Base-by-base conservation (phyloP, 2,329 filamentous ascomycete species). In the Helminthosporium solani region DNA sequence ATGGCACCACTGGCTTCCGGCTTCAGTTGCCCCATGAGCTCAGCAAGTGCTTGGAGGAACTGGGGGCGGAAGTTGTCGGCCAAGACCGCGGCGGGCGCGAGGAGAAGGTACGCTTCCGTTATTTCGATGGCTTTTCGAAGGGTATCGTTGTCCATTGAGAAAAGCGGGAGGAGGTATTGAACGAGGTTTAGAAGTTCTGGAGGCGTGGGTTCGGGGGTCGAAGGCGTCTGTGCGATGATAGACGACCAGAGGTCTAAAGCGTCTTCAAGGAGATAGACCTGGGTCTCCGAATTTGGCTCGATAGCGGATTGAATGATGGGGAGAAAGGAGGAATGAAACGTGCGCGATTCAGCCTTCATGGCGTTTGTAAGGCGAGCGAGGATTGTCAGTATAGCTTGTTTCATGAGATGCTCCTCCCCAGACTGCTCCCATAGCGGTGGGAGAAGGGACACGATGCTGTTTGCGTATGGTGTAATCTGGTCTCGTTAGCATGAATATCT, bases 301-400 rank as follows among this genome's bases (percentile, higher is more conserved):
- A 94, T 83, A 1, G 90, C 90, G 60, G 87, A 86, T 36, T 83
- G 78, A 33, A 99, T 86, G 40, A 97, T 80, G 0, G 92, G 91
- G 15, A 96, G 73, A 57, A 96, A 87, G 42, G 91, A 77, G 14
- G 78, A 71, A 53, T 96, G 90, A 58, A 95, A 96, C 15, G 84
- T 80, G 50, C 85, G 80, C 3, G 90, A 94, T 8, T 86, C 81
- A 11, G 81, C 78, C 48, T 87, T 89, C 82, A 97, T 88, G 1
- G 91, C 87, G 64, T 84, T 84, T n/a, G 95, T 88, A 12, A 99
- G 77, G 2, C 90, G 86, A 1, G 88, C 80, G 41, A 97, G 83
- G 31, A 97, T 86, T 2, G 87, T 88, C 46, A 97, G 80, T 42
- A 97, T 90, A 1, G 90, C 85, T 70, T 96, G 91, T 70, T 97